Evolutionary conservation across 108 stramenopile species (phyloP).

Genomic region (Nitzschia putrida): DNA sequence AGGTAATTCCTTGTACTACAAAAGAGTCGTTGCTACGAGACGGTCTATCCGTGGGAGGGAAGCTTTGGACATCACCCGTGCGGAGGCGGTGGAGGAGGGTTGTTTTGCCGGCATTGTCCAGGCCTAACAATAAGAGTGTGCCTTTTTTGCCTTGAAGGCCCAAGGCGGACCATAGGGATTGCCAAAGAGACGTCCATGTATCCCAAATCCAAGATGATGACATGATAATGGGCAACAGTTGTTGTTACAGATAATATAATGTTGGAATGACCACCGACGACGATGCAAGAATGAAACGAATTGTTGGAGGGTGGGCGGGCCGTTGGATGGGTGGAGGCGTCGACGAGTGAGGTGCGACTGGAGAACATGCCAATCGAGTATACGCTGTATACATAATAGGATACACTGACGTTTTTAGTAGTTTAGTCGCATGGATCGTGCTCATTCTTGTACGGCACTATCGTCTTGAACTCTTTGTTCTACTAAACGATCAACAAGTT

Average conservation of each 20-base stretch:
- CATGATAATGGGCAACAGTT: too few relatives aligned
- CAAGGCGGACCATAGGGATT: slow-evolving; percentile 32
- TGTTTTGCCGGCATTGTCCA: slow-evolving; percentile 99
- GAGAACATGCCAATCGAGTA: too few relatives aligned
- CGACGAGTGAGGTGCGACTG: too few relatives aligned
- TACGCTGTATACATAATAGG: too few relatives aligned
- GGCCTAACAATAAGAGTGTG: slow-evolving; percentile 92
- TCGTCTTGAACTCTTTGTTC: too few relatives aligned
- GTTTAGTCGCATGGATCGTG: too few relatives aligned
- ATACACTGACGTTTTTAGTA: too few relatives aligned
- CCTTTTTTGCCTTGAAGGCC: slow-evolving; percentile 76
- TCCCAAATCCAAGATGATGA: neutral
- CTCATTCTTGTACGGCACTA: too few relatives aligned
- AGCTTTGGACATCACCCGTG: slow-evolving; percentile 47
- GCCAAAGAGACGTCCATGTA: slow-evolving; percentile 23
- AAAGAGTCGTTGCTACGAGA: slow-evolving; percentile 38
- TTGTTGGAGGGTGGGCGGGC: too few relatives aligned
- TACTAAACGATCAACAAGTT: too few relatives aligned
- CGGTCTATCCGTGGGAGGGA: slow-evolving; percentile 70
- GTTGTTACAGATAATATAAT: slow-evolving; percentile 2
- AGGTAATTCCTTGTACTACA: slow-evolving; percentile 39
- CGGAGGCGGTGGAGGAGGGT: slow-evolving; percentile 65
- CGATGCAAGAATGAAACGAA: too few relatives aligned
- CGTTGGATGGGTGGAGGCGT: too few relatives aligned
- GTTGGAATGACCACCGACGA: neutral